These are phyloP conservation scores for Sphaceloma murrayae DNA, from an alignment of 2,329 filamentous ascomycete genomes.

Conservation along the genomic window DNA sequence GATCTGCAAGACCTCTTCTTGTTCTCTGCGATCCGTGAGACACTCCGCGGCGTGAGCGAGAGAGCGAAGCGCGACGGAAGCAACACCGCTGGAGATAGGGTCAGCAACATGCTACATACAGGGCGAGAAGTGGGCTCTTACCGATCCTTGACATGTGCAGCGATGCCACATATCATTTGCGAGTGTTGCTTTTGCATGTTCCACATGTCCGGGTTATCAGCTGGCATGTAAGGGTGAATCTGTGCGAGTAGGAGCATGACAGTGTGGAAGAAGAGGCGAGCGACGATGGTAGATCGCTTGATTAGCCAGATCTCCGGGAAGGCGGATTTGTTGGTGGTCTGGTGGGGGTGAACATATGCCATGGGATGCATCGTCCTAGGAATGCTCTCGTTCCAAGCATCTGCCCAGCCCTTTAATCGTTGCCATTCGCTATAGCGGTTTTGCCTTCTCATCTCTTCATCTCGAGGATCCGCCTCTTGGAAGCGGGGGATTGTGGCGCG, in stretches of 20 bases:
- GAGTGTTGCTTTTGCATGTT: slow-evolving; percentile 63
- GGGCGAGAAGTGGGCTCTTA: slow-evolving; percentile 25
- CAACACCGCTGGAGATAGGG: slow-evolving; percentile 48
- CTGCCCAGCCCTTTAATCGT: slow-evolving; percentile 67
- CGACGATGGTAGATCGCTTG: slow-evolving; percentile 71
- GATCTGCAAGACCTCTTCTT: slow-evolving; percentile 70
- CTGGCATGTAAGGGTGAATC: slow-evolving; percentile 59
- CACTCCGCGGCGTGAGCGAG: slow-evolving; percentile 68
- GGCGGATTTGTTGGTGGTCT: slow-evolving; percentile 57
- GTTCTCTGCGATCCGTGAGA: slow-evolving; percentile 58
- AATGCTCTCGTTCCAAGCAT: slow-evolving; percentile 68
- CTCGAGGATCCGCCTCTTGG: slow-evolving; percentile 49
- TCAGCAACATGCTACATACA: not conserved
- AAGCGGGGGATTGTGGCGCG: slow-evolving; percentile 58
- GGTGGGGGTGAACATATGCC: slow-evolving; percentile 61
- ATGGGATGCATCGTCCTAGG: slow-evolving; percentile 83
- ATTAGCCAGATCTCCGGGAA: slow-evolving; percentile 88
- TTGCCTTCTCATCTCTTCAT: slow-evolving; percentile 55
- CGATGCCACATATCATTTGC: slow-evolving; percentile 79
- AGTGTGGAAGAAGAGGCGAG: slow-evolving; percentile 81
- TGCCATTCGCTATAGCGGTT: slow-evolving; percentile 68
- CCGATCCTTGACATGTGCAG: slow-evolving; percentile 72
- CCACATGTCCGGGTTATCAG: slow-evolving; percentile 57
- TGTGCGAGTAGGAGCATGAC: slow-evolving; percentile 72
- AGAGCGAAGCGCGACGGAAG: slow-evolving; percentile 68